Base-by-base conservation (phyloP, 495 filamentous ascomycete species). In the Lasiosphaeris hirsuta region DNA sequence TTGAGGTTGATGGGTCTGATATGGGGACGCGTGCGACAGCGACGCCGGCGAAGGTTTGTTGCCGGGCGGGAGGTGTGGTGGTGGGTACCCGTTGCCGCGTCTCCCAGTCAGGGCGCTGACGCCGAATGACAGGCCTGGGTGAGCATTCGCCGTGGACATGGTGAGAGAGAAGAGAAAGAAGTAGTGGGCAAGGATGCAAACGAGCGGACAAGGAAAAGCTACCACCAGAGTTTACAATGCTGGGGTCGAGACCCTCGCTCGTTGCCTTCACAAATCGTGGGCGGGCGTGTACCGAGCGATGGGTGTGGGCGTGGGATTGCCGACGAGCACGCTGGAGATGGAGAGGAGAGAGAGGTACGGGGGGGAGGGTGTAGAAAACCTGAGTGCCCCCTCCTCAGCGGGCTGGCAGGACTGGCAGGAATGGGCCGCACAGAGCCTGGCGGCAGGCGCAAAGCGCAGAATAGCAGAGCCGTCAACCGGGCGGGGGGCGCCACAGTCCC, bases 11-110 rank as follows among this genome's bases (percentile, higher is more conserved):
- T 73, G 69, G 54, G 23, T 30, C n/a, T 73, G 70, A 54, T 75
- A 77, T n/a, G 76, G 71, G 8, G 73, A 72, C 59, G 72, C 68
- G 57, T 73, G 72, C 44, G 74, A 72, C 36, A 70, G 60, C 33
- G 74, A 71, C 45, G 74, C 69, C 34, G 73, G 70, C 49, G 75
- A 71, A 17, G 74, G 70, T 68, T 78, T 78, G 53, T 69, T 72
- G 42, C 23, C 15, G 68, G 71, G 52, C 59, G 75, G 47, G 58
- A 72, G 61, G 58, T 61, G 76, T 23, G 72, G 66, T 40, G 72
- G 65, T 56, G 63, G 67, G 56, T 63, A 72, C 45, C 51, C 58
- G 23, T 44, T 61, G 66, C 23, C 66, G 57, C 44, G 23, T 30
- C 23, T 30, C 23, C 23, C 23, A 30, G 23, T 30, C 23, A 63